Evolutionary conservation across 2,329 filamentous ascomycete genomes (phyloP), one percentile per base, ranked within the genome.

Genomic region (Septoria linicola): DNA sequence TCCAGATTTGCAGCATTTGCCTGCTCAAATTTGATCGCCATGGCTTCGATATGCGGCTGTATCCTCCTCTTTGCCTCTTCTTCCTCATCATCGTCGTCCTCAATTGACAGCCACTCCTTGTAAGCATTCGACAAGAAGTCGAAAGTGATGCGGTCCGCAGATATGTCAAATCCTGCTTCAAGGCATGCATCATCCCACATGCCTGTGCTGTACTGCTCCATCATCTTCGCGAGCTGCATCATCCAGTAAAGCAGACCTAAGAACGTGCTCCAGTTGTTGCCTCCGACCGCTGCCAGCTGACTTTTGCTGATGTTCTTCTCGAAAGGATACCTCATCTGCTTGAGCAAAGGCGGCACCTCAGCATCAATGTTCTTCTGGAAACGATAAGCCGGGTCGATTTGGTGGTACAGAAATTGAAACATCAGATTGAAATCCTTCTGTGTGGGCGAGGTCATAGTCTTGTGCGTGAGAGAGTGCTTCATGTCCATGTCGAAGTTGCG

Each of bases 381-480:
- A 30, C 85, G 84, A 69, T 97, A 95, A 62, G 85, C 88, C 0
- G 93, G 93, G 67, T 99, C 93, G 66, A 99, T 95, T 51, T 90
- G 87, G 65, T 90, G 89, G 70, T 99, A 99, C 3, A 99, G 77
- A 88, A 92, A 99, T 66, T 97, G 90, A 66, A 99, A 99, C 80
- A 99, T 95, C 71, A 82, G 87, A 66, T 95, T 93, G 74, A 99
- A 99, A 69, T 99, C 93, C 67, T 99, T 99, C 63, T 97, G 92
- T 1, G 92, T 99, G 0, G 93, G 95, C 36, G 89, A 95, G 64
- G 89, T 92, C 67, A 96, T 84, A 5, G 89, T 88, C 63, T 96
- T 96, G 58, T 88, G 86, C 1, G 89, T 88, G n/a, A 99, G 76
- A 1, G 84, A 86, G 69, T 97, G 88, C 72, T 95, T 96, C 85